Evolutionary conservation across 2,329 filamentous ascomycete species (phyloP).

Genomic region (Colletotrichum spaethianum): DNA sequence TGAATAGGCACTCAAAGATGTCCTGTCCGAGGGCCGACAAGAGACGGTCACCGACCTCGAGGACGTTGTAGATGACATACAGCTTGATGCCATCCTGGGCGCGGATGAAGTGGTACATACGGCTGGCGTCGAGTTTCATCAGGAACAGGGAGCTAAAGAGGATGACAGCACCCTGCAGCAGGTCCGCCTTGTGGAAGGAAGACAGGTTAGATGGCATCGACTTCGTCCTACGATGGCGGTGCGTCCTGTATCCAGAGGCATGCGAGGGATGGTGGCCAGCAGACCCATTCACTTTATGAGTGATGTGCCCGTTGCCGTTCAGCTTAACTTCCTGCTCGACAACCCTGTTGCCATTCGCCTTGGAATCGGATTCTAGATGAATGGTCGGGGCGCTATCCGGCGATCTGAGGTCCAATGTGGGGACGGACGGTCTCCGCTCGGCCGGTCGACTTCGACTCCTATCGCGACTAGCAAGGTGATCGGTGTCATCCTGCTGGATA

Average conservation of each 20-base stretch:
- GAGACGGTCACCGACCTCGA: constrained; percentile 92
- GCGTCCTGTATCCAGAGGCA: constrained; percentile 45
- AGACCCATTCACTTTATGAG: constrained; percentile 27
- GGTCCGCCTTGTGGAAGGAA: constrained; percentile 93
- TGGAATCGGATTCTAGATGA: constrained; percentile 25
- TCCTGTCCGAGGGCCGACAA: constrained; percentile 95
- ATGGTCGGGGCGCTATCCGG: not conserved
- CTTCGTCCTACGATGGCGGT: constrained; percentile 80
- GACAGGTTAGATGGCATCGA: constrained; percentile 88
- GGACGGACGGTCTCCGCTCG: constrained; percentile 1
- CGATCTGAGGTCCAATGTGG: not conserved
- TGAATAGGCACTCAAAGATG: constrained; percentile 95
- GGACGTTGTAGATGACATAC: constrained; percentile 98
- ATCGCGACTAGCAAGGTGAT: constrained; percentile 26
- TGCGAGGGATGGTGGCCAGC: constrained; percentile 42
- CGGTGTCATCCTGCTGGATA: constrained; percentile 15
- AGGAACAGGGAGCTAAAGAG: constrained; percentile 87
- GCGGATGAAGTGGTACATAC: constrained; percentile 98
- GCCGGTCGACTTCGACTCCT: constrained; percentile 28
- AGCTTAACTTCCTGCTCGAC: constrained; percentile 22
- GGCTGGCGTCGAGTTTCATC: constrained; percentile 93
- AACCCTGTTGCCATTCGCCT: constrained; percentile 47
- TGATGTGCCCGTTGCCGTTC: constrained; percentile 34
- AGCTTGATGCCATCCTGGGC: constrained; percentile 98
- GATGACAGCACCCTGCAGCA: constrained; percentile 91